Evolutionary conservation across 176 grass and related monocot species (phyloP), one percentile per base, ranked within the genome.

Genomic region (Paspalum notatum): DNA sequence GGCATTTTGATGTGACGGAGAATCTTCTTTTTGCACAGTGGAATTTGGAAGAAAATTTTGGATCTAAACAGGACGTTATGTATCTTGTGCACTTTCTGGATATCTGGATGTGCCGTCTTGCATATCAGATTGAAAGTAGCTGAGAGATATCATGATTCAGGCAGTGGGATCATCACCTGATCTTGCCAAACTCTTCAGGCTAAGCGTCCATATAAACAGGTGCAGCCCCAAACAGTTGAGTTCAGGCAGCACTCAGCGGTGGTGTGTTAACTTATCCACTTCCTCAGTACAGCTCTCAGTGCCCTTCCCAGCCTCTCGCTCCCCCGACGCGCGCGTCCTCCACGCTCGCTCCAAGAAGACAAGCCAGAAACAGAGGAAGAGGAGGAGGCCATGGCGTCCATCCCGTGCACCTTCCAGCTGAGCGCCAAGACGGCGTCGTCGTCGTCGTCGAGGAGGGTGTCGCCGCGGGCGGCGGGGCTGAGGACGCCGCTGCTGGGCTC

Each of bases 371-470:
- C 21, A 52, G 8, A 8, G 2, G 42, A 12, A 41, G 67, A 37
- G 72, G 38, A 10, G 25, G 48, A 48, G 39, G 51, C 58, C 80
- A 94, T 94, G 91, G 86, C 89, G 24, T 91, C 91, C 79, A 86
- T 94, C 53, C 74, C 83, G 77, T 94, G 86, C 82, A 79, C 89
- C 84, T 50, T 91, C 86, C 84, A 77, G 71, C 80, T 90, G 15
- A 77, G 71, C 27, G 65, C 60, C 15, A 83, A 18, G 57, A 13
- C 67, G 24, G 7, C 87, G 81, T 9, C 55, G 74, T 46, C 76
- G 12, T 74, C 82, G 26, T 46, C 76, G 12, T 74, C 82, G 26
- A 49, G 65, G 83, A 81, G 55, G 65, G 43, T 38, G 39, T 38
- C 52, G 27, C 51, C 81, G 66, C 79, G 76, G 82, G 70, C 54